Conservation (phyloP, 371 early-diverging fungal genomes). For the Mucor saturninus region DNA sequence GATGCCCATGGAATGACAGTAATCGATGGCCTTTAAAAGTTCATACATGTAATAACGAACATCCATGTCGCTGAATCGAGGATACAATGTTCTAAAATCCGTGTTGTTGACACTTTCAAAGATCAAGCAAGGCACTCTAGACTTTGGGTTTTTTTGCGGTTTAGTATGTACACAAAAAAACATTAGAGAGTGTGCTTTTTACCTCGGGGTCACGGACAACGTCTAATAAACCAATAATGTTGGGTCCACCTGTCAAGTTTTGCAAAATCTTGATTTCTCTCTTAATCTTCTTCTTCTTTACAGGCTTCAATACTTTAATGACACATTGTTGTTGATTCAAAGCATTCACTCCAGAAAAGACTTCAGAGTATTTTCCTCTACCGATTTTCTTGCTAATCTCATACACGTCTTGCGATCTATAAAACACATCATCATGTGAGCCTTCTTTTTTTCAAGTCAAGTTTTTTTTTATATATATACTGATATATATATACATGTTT, state of each 20-base stretch:
- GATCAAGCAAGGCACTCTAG: conserved; percentile 95
- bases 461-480: too few relatives aligned
- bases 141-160: conserved; percentile 34
- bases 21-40: conserved; percentile 95
- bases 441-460: too few relatives aligned
- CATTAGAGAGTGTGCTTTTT: conserved; percentile 23
- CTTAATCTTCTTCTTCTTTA: conserved; percentile 99
- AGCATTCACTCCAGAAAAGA: conserved; percentile 97
- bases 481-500: neutral
- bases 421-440: neutral
- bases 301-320: conserved; percentile 99
- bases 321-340: conserved; percentile 84
- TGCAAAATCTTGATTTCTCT: conserved; percentile 99
- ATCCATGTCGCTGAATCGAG: conserved; percentile 89
- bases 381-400: conserved; percentile 97
- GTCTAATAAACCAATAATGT: conserved; percentile 94
- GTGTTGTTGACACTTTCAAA: conserved; percentile 94
- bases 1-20: conserved; percentile 98
- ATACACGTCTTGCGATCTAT: conserved; percentile 84
- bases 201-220: conserved; percentile 96
- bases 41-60: conserved; percentile 97
- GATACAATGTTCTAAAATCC: conserved; percentile 79
- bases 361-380: conserved; percentile 99
- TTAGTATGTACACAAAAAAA: conserved; percentile 7
- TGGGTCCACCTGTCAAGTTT: conserved; percentile 94